Base-by-base conservation (phyloP, 805 yeast species). In the Sugiyamaella chiloensis region DNA sequence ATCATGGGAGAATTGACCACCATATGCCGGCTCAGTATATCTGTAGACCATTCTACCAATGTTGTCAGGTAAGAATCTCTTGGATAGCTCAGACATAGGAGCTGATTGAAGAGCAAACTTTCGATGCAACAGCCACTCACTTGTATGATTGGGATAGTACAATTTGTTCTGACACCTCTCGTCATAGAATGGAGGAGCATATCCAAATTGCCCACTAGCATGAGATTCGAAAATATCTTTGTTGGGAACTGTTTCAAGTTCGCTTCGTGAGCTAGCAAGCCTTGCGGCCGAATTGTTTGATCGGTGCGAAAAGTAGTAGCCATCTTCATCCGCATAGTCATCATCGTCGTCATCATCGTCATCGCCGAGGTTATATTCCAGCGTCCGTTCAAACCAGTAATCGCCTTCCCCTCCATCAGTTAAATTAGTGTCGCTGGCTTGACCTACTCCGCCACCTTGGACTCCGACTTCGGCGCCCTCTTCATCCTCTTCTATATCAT, bases 1-100 rank as follows among this genome's bases (percentile, higher is more conserved):
- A 36, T 60, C 63, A 12, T 45, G 42, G n/a, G 63, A 57, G 41
- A 60, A 60, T 45, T 55, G 58, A 35, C 64, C 64, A 14, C 60
- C 56, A 41, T 60, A 60, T 9, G 60, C 50, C 9, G 61, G 58
- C 8, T 51, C 55, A 16, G 23, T 36, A 29, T 43, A 47, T 11
- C 30, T 19, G 21, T 42, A 37, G 7, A 32, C 34, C 31, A 43
- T 20, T 5, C 51, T 46, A n/a, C 55, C 52, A 12, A 40, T 37
- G 24, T 45, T 30, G 6, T 42, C n/a, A 7, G 59, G 53, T 7
- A 54, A 32, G 35, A 47, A 51, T 29, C 52, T 49, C 40, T 46
- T 51, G 16, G 50, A 21, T 11, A 52, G 31, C 39, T 47, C 55
- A 46, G 51, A 35, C n/a, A 27, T 34, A 4, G 48, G 35, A 2